Conservation (phyloP, 2,329 filamentous ascomycete genomes). For the Lojkania enalia region DNA sequence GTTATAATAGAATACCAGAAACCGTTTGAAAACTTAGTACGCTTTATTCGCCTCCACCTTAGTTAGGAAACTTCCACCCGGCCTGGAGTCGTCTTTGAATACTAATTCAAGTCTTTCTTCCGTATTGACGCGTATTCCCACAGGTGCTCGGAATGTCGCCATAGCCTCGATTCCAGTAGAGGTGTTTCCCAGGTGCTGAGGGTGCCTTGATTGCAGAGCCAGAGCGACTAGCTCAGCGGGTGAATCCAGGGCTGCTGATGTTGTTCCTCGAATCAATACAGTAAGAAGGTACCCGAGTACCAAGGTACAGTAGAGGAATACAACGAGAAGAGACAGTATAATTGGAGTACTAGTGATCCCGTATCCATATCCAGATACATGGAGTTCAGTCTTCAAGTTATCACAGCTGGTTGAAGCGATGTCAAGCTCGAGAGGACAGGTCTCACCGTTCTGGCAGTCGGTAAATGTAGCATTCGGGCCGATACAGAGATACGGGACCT, state of each 20-base stretch:
- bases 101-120: background rate
- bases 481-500: background rate
- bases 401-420: background rate
- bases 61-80: background rate
- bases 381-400: background rate
- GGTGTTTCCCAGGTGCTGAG: background rate
- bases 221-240: constrained; percentile 1
- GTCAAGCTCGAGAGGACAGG: background rate
- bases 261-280: background rate
- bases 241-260: background rate
- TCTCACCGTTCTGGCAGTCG: background rate
- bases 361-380: background rate
- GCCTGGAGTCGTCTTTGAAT: background rate
- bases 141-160: background rate
- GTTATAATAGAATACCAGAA: background rate
- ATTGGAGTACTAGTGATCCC: background rate
- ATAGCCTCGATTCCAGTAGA: background rate
- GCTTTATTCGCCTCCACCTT: background rate
- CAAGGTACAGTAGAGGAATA: background rate
- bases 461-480: background rate
- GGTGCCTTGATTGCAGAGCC: background rate
- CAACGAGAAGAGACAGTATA: background rate
- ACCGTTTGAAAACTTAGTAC: background rate
- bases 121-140: background rate
- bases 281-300: background rate